Evolutionary conservation across 371 early-diverging fungal genomes (phyloP).

Genomic region (Mucor sp.): DNA sequence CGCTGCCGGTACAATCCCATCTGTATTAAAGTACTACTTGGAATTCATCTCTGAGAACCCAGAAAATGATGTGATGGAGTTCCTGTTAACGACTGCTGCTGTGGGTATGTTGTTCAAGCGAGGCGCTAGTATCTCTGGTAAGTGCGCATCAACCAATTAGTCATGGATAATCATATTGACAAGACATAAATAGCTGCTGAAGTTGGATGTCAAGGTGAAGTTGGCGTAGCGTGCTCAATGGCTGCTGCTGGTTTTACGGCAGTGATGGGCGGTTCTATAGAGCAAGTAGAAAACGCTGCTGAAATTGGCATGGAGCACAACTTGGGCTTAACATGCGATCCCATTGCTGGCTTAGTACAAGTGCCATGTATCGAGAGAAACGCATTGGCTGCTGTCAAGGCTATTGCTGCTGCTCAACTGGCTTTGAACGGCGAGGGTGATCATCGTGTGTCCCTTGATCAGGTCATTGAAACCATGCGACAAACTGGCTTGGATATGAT

Average conservation of each 20-base stretch:
- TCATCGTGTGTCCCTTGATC: conserved; percentile 89
- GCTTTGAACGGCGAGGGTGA: conserved; percentile 89
- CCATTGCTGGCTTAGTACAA: conserved; percentile 89
- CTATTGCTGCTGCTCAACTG: conserved; percentile 92
- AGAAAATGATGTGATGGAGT: conserved; percentile 88
- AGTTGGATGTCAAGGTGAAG: conserved; percentile 91
- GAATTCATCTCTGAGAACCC: conserved; percentile 90
- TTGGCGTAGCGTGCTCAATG: conserved; percentile 94
- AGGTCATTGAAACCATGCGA: conserved; percentile 95
- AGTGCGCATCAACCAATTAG: not conserved
- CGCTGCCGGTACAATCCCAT: conserved; percentile 89
- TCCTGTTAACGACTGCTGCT: conserved; percentile 88
- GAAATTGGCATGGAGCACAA: conserved; percentile 97
- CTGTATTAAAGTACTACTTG: conserved; percentile 92
- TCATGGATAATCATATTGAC: not conserved
- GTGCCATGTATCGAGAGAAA: conserved; percentile 97
- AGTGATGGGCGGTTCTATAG: conserved; percentile 92
- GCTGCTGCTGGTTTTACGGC: conserved; percentile 94
- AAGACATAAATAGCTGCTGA: conserved; percentile 72
- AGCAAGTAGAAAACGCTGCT: conserved; percentile 93
- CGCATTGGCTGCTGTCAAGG: conserved; percentile 93
- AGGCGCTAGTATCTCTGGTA: conserved; percentile 82
- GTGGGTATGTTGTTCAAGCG: conserved; percentile 96
- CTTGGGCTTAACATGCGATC: conserved; percentile 90
- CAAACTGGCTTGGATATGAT: conserved; percentile 92